Base-by-base conservation (phyloP, 768 basidiomycete genomes). In the Cyclocybe cylindracea region DNA sequence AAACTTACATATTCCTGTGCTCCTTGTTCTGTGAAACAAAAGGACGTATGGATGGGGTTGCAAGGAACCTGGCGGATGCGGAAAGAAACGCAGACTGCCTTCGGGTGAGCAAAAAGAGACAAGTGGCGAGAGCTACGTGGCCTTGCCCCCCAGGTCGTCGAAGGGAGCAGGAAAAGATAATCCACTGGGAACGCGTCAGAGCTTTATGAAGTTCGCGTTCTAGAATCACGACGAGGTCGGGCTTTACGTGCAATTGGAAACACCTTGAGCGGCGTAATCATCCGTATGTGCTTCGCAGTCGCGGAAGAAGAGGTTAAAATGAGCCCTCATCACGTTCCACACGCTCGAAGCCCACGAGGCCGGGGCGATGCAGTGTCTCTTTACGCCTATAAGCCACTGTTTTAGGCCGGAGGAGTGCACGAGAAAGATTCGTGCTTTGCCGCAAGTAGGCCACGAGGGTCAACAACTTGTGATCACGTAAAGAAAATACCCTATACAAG, bases 161-260 rank as follows among this genome's bases (percentile, higher is more conserved):
- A 36, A 53, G 53, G 38, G 51, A 40, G 46, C 38, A 39, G 51
- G 43, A 40, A 50, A 18, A 44, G 37, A 14, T 53, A 59, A 63
- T 57, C 66, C 68, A 65, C 62, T 62, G 66, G 66, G 54, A 55
- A 51, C 63, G 57, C 64, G 67, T 65, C 36, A 33, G 46, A 49
- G 46, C 61, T 56, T 61, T 63, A 57, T 59, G 55, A 39, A 61
- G 55, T 61, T 53, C 49, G 56, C 43, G 58, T 66, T 68, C 66
- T 65, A 58, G 66, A 69, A 68, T 55, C 63, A 50, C 51, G 53
- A 43, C 55, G 46, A 54, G 48, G 48, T 47, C 62, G 59, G 58
- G 50, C 50, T 52, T 67, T 67, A 67, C 66, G 66, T 67, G 44
- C 41, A 38, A 57, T 16, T 43, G 48, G 51, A 55, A 54, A 50